A percentile compares a stretch with the other conserved stretches of the same genome.
These are phyloP conservation scores for Penicillium nucicola DNA, from an alignment of 495 filamentous ascomycete species.

Conservation along the genomic window DNA sequence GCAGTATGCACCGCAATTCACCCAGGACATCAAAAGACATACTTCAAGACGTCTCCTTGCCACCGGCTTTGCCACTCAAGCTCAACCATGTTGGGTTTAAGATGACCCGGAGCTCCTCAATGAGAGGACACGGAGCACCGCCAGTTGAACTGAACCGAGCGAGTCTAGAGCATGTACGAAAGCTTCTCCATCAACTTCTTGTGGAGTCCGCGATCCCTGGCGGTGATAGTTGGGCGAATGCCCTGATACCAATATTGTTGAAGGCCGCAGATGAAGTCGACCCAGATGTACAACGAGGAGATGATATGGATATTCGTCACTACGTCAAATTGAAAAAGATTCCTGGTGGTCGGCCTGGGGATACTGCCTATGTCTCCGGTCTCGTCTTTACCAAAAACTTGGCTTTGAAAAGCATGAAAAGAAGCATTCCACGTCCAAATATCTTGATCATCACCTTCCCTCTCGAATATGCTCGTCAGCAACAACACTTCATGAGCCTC, in stretches of 20 bases:
- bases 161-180: constrained; percentile 83
- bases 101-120: constrained; percentile 78
- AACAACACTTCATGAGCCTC: constrained; percentile 97
- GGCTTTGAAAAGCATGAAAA: constrained; percentile 91
- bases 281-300: constrained; percentile 81
- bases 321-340: constrained; percentile 98
- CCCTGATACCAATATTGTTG: constrained; percentile 85
- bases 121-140: constrained; percentile 71
- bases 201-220: constrained; percentile 72
- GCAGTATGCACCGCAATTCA: constrained; percentile 66
- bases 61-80: constrained; percentile 13
- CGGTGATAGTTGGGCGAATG: constrained; percentile 78
- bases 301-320: constrained; percentile 97
- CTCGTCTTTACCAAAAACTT: constrained; percentile 97
- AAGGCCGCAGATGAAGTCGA: constrained; percentile 93
- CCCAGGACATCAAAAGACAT: constrained; percentile 56
- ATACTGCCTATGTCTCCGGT: constrained; percentile 92
- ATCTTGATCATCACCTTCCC: constrained; percentile 94
- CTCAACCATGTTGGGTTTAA: constrained; percentile 45
- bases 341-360: constrained; percentile 80
- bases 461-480: constrained; percentile 92
- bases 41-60: constrained; percentile 25
- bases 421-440: constrained; percentile 76
- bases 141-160: constrained; percentile 79
- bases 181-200: constrained; percentile 78